Evolutionary conservation across 805 yeast genomes (phyloP), one percentile per base, ranked within the genome.

Genomic region (Kuraishia floccosa): DNA sequence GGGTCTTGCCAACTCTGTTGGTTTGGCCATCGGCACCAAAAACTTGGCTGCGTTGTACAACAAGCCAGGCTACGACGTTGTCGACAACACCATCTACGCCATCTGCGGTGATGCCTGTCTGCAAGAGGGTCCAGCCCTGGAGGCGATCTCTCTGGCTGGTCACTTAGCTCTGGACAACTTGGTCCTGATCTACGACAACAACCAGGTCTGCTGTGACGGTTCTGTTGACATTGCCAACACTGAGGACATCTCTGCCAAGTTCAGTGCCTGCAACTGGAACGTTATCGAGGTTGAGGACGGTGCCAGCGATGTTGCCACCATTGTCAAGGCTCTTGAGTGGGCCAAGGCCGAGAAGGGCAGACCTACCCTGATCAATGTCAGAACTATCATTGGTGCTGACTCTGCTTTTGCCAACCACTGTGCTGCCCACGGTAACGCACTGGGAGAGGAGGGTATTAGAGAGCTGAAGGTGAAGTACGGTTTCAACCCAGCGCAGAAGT

Each of bases 71-170:
- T 53, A 34, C 32, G 42, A 40, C 7, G 48, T 58, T 15, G 43
- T 56, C 16, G 35, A 42, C 25, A 50, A 42, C 39, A 49, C 50
- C 33, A 52, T 45, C 18, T 58, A 47, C 39, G 44, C 52, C 34
- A 51, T 54, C 42, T 45, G 54, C 12, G 63, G 63, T 12, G 64
- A 58, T 41, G 63, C 59, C 5, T 58, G 64, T 39, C 35, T 59
- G 31, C 61, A 56, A 37, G 64, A 58, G 42, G 64, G 64, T 24
- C 53, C 56, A 14, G 52, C 58, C 6, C 39, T 53, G 25, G 64
- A 58, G 40, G 49, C 64, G 2, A 47, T 54, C 31, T 52, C 63
- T 4, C 37, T 58, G 9, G 64, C 63, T n/a, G 64, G 62, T 17
- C 60, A 56, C 35, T 43, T 58, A 31, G 46, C 46, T 14, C 44